These are phyloP conservation scores for Harringtonia aguacate DNA, from an alignment of 2,329 filamentous ascomycete species.

Conservation along the genomic window DNA sequence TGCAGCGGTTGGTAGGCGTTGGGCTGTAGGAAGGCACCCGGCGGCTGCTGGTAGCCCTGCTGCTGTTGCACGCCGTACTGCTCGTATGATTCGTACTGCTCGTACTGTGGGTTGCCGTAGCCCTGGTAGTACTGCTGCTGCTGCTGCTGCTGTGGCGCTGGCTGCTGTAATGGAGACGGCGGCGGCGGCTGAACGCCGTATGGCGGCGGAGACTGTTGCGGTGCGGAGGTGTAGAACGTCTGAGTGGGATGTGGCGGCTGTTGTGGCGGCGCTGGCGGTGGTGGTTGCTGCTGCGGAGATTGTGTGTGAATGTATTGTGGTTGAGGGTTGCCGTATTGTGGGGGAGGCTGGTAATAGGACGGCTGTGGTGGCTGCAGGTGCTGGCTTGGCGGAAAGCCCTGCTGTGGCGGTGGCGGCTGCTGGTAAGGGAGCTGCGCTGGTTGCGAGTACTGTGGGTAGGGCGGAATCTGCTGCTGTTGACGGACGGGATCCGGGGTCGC, in stretches of 20 bases:
- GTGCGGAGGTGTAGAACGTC: neutral
- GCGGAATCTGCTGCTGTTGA: conserved; percentile 12
- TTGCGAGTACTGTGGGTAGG: conserved; percentile 16
- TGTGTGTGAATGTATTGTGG: conserved; percentile 8
- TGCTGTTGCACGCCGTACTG: conserved; percentile 3
- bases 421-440: conserved; percentile 14
- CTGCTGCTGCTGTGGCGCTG: neutral
- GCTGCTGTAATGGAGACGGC: neutral
- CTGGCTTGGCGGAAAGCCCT: conserved; percentile 1
- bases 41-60: conserved; percentile 4
- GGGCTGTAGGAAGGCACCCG: neutral
- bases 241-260: neutral
- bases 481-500: conserved; percentile 21
- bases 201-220: neutral
- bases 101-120: conserved; percentile 3
- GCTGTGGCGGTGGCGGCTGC: conserved; percentile 12
- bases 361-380: conserved; percentile 13
- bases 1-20: neutral
- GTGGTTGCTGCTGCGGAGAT: conserved; percentile 13
- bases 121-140: neutral
- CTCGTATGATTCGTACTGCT: conserved; percentile 11
- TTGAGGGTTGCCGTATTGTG: neutral
- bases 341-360: conserved; percentile 10
- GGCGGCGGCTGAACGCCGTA: neutral
- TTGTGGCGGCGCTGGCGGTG: neutral